phyloP scores from a whole-genome alignment of 2,329 filamentous ascomycete genomes.

The Ceratocystis eucalypticola region DNA sequence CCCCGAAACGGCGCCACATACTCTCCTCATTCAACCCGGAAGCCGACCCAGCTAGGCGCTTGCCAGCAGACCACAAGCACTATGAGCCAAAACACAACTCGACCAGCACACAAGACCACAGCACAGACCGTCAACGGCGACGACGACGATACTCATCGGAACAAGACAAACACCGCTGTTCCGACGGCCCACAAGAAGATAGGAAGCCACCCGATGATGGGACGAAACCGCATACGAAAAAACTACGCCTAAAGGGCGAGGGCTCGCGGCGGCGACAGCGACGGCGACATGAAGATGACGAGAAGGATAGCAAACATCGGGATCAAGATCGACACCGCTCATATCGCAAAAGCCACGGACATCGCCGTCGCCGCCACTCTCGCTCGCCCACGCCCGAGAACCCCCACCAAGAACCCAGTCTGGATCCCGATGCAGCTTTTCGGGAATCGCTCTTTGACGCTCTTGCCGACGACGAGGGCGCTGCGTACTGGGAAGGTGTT shows the following conservation, averaged over 20 bases:
- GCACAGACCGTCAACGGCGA: not conserved
- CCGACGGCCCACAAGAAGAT: not conserved
- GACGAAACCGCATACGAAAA: constrained; percentile 6
- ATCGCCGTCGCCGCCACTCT: constrained; percentile 24
- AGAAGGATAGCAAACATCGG: constrained; percentile 18
- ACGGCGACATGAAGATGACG: constrained; percentile 23
- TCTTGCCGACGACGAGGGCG: constrained; percentile 91
- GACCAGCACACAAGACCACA: not conserved
- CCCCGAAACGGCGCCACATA: constrained; percentile 34
- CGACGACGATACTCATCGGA: not conserved
- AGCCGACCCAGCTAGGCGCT: constrained; percentile 8
- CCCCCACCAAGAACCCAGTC: constrained; percentile 33
- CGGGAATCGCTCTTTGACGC: constrained; percentile 92
- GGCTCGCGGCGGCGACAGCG: constrained; percentile 21
- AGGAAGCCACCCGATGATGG: not conserved
- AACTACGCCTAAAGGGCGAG: constrained; percentile 12
- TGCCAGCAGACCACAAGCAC: not conserved
- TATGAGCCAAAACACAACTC: not conserved
- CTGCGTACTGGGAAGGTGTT: constrained; percentile 88
- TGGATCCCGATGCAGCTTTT: constrained; percentile 65
- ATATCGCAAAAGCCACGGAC: constrained; percentile 8
- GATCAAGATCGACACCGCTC: constrained; percentile 16
- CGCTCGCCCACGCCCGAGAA: constrained; percentile 36
- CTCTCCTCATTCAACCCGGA: constrained; percentile 36
- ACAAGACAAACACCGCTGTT: not conserved